Base-by-base conservation (phyloP, 2,329 filamentous ascomycete species). In the Trichoderma sp. region DNA sequence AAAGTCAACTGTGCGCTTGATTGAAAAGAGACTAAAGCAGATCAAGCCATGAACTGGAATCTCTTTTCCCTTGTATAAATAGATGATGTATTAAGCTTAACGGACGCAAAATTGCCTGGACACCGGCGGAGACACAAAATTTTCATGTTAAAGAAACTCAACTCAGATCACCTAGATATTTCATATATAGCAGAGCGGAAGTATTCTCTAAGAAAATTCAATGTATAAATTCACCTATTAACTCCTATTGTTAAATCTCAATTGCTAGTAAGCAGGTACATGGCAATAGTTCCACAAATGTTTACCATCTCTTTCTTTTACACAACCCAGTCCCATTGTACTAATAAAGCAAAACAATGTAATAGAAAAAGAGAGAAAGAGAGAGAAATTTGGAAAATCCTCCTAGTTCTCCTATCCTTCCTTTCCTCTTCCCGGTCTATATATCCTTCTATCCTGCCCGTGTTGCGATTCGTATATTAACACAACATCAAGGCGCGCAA, bases 1-100 rank as follows among this genome's bases (percentile, higher is more conserved):
- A 1, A 88, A 85, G 72, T 83, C 88, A 34, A 89, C 89, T 1
- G 79, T 91, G 60, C 85, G 83, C 66, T 76, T 92, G 70, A 80
- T 94, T 32, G 81, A 88, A 78, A 83, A 82, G 77, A 82, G 80
- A 61, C 59, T 87, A 71, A 80, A 80, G 75, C 75, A 78, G 58
- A 65, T 74, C 10, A 71, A 70, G 54, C 52, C 59, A 32, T 70
- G 51, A 68, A 55, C 11, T 32, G 30, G 21, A 24, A 8, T 43
- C 58, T 5, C 39, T 18, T n/a, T 64, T 51, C 4, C 26, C 18
- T 55, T 65, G 66, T 68, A 68, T 24, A 24, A 46, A 51, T 56
- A 56, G n/a, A 61, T 34, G 26, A 54, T 61, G 32, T 59, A 60
- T 52, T 51, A 59, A 28, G 14, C 30, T 32, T 28, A n/a, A 37